A percentile compares a stretch with the other conserved stretches of the same genome.
phyloP scores from a whole-genome alignment of 768 basidiomycete species.

The Boletus tomentosulus region DNA sequence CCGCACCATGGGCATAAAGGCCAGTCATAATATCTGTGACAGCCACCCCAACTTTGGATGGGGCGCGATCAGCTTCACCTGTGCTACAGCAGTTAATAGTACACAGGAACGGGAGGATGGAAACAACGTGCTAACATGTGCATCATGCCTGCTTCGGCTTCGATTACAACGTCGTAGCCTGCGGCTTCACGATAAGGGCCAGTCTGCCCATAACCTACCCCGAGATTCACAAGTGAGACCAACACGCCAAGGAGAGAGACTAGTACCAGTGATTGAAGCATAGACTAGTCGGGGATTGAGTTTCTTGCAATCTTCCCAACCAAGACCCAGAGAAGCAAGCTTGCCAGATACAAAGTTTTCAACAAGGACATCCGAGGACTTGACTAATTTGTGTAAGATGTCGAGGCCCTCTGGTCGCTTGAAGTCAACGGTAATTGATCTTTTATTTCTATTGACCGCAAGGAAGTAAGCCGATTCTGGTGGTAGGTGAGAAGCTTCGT shows the following conservation, averaged over 20 bases:
- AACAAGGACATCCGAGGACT: constrained; percentile 77
- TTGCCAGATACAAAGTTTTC: constrained; percentile 90
- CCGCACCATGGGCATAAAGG: constrained; percentile 87
- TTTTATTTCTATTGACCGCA: constrained; percentile 83
- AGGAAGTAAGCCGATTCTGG: constrained; percentile 94
- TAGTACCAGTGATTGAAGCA: constrained; percentile 79
- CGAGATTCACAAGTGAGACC: background rate
- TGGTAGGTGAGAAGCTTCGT: constrained; percentile 60
- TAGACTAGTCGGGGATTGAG: constrained; percentile 84
- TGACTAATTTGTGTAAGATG: constrained; percentile 67
- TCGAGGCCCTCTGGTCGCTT: constrained; percentile 74
- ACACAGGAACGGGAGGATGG: constrained; percentile 8
- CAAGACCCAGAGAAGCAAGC: constrained; percentile 77
- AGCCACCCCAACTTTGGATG: constrained; percentile 94
- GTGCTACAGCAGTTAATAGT: constrained; percentile 47
- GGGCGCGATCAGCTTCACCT: constrained; percentile 81
- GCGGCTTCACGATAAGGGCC: constrained; percentile 82
- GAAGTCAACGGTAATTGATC: constrained; percentile 86
- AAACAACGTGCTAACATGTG: constrained; percentile 61
- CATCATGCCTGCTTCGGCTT: constrained; percentile 92
- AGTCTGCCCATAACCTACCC: constrained; percentile 75
- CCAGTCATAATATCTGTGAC: constrained; percentile 87
- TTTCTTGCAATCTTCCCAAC: constrained; percentile 74
- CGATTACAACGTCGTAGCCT: constrained; percentile 85
- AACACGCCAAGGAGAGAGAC: background rate